Evolutionary conservation across 1,284 basidiomycete genomes (phyloP), one percentile per base, ranked within the genome.

Genomic region (Sporisorium scitamineum): DNA sequence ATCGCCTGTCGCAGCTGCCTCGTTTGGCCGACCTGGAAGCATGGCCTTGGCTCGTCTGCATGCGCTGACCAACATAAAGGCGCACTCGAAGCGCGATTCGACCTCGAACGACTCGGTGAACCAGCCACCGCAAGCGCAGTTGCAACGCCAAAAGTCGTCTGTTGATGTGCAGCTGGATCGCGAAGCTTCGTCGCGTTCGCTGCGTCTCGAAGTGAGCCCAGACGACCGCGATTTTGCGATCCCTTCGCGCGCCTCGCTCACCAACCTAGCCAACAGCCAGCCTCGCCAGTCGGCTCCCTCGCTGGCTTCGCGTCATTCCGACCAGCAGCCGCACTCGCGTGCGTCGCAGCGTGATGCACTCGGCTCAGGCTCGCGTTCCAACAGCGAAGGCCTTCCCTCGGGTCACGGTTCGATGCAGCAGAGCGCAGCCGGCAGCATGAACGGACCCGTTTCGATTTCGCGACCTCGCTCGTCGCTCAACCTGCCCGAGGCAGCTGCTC

Each of bases 401-500:
- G 66, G 51, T 5, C 67, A 70, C 24, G 52, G 51, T 51, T 61
- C 61, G 31, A 26, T 44, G 27, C 58, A 61, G 37, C 54, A 61
- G 20, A 60, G 24, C 29, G 54, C 39, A 29, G 29, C 51, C n/a
- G 8, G 39, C n/a, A 59, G 55, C 54, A 32, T 62, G 45, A 37
- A 60, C 18, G 70, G 68, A 10, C 69, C 72, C 1, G 60, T 75
- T 24, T 75, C 62, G 37, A 67, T 78, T 41, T 55, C 69, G 39
- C 67, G 67, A 29, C 67, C 66, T 45, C 71, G 76, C 3, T 74
- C 76, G 16, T 70, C 67, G 47, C 45, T 71, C 55, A 61, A 77
- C 52, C 54, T 77, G 45, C 75, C 75, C 26, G 75, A 77, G 34
- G 59, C 60, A 16, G 89, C 90, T 0, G 87, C 89, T 29, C 92